Percentiles rank a stretch among this genome's conserved stretches.
Conservation (phyloP, 495 filamentous ascomycete genomes). For the Stereocaulon alpinum region DNA sequence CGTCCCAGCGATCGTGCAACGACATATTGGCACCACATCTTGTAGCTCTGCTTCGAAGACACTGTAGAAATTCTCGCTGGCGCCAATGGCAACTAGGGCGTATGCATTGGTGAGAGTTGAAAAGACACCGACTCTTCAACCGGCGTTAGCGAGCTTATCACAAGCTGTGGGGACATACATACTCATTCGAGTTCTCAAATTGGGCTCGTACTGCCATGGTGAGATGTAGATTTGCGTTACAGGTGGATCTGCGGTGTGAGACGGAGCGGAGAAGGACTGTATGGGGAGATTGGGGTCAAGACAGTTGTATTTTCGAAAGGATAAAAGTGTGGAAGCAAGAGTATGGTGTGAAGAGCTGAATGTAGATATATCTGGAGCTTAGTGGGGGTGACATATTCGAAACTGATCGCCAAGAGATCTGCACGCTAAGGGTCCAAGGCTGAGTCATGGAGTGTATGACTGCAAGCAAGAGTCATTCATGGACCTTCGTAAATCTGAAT, state of each 20-base stretch:
- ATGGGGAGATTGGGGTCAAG: neutral
- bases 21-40: slow-evolving; percentile 95
- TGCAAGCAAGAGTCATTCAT: neutral
- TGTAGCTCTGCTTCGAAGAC: slow-evolving; percentile 95
- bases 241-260: neutral
- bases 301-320: neutral
- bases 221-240: neutral
- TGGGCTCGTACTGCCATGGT: slow-evolving; percentile 75
- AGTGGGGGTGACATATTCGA: neutral
- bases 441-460: slow-evolving; percentile 2
- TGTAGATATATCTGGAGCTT: neutral
- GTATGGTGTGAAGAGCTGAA: neutral
- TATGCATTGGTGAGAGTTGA: slow-evolving; percentile 93
- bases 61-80: slow-evolving; percentile 96
- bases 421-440: neutral
- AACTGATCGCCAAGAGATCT: neutral
- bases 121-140: slow-evolving; percentile 82
- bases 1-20: slow-evolving; percentile 94
- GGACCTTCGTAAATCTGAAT: no score
- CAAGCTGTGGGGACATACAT: slow-evolving; percentile 25
- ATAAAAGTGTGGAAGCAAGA: neutral
- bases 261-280: neutral
- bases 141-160: neutral
- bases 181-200: slow-evolving; percentile 99
- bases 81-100: slow-evolving; percentile 83